Evolutionary conservation across 192 early-diverging fungal genomes (phyloP), one percentile per base, ranked within the genome.

Genomic region (Coemansia reversa): DNA sequence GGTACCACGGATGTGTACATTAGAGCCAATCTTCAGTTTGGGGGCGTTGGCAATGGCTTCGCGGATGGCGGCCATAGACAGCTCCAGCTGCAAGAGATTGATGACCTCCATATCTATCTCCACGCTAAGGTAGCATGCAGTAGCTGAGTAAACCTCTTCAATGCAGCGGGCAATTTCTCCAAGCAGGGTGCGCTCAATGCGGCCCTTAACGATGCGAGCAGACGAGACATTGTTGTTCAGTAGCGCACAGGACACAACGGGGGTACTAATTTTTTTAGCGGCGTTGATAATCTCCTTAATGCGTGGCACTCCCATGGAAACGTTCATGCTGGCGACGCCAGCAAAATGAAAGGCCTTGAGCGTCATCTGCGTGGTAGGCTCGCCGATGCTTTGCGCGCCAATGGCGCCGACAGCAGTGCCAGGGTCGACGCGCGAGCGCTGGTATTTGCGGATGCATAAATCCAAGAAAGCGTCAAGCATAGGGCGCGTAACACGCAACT

Each of bases 211-310:
- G n/a, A 97, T 95, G 33, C 96, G 88, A 6, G 95, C 94, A 0
- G 93, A 85, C 20, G 85, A 87, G 45, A 90, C 87, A 69, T 84
- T 84, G 29, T 61, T 84, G 62, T 88, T 83, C 51, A 91, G 77
- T 19, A 99, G 84, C 48, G 86, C 81, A 32, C 91, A 90, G 5
- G 78, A 84, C 54, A 98, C 95, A 66, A 98, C 90, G 0, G 97
- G 97, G 1, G 95, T 98, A 22, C 87, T 85, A 55, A 99, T 97
- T n/a, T 86, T 87, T 70, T 98, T 97, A 47, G 94, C 86, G 6
- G 95, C 97, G 70, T 98, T 99, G 84, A 99, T 99, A 77, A 99
- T 98, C 86, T 99, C 97, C 83, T 98, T 98, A 84, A 99, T 96
- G 71, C 97, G 95, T 14, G 97, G 97, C 51, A 99, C 97, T 86